Evolutionary conservation across 192 early-diverging fungal species (phyloP), one percentile per base, ranked within the genome.

Genomic region (Martensiomyces pterosporus): DNA sequence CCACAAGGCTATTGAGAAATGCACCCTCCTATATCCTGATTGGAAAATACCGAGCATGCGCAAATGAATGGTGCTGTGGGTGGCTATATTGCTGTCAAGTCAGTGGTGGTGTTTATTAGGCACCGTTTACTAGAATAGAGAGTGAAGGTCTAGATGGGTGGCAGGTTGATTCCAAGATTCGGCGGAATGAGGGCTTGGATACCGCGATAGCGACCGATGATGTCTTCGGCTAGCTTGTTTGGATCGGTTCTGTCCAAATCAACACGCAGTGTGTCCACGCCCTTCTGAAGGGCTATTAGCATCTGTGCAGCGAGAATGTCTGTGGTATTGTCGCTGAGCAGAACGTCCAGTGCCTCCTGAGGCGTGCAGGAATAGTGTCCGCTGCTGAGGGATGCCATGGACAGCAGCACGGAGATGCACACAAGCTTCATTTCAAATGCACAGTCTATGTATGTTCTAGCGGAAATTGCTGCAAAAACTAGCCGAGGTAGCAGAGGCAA

Each of bases 341-440:
- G 24, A 2, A 54, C 51, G 19, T 63, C 55, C 12, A 70, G 48
- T 35, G 67, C 67, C 26, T 70, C 39, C 19, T 70, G 35, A 2
- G 47, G 27, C 0, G 67, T 63, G 22, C 67, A 70, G 32, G 52
- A 49, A 42, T 70, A 55, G 21, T 55, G 55, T 15, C 55, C 67
- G 4, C n/a, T n/a, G n/a, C n/a, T n/a, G n/a, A n/a, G n/a, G n/a
- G n/a, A n/a, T n/a, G n/a, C n/a, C n/a, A n/a, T n/a, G n/a, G n/a
- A n/a, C n/a, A n/a, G n/a, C n/a, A n/a, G n/a, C n/a, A n/a, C n/a
- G n/a, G n/a, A n/a, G n/a, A n/a, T n/a, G n/a, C n/a, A n/a, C n/a
- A n/a, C n/a, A n/a, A n/a, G n/a, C n/a, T n/a, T n/a, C n/a, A n/a
- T n/a, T n/a, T n/a, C n/a, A n/a, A n/a, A n/a, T n/a, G n/a, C n/a